Percentiles rank a stretch among this genome's conserved stretches.
Evolutionary conservation across 2,329 filamentous ascomycete species (phyloP).

Genomic region (Didymella lethalis): DNA sequence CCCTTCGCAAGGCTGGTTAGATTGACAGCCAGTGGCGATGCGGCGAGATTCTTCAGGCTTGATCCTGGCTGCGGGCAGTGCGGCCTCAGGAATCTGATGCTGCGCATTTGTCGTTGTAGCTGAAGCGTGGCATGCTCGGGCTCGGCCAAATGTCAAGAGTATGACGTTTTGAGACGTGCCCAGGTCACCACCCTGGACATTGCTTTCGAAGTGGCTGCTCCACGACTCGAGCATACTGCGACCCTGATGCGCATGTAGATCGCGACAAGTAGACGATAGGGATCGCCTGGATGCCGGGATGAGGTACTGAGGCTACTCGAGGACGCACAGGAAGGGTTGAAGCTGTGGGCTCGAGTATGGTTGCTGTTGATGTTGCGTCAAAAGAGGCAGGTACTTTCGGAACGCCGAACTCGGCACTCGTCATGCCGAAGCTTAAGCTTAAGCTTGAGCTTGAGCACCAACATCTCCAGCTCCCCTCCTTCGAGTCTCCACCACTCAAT

Average conservation of each 20-base stretch:
- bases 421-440: constrained; percentile 18
- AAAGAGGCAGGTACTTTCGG: constrained; percentile 8
- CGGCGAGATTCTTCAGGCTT: constrained; percentile 1
- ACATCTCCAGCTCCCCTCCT: constrained; percentile 18
- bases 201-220: background rate
- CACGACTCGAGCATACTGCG: background rate
- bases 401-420: constrained; percentile 16
- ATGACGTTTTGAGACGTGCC: background rate
- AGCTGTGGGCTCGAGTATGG: background rate
- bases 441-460: constrained; percentile 15
- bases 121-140: background rate
- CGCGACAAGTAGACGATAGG: background rate
- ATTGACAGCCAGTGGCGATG: background rate
- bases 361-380: background rate
- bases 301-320: background rate
- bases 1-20: background rate
- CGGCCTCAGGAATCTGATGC: background rate
- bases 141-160: background rate
- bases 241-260: background rate
- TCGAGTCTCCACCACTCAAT: constrained; percentile 11
- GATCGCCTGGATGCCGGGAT: background rate
- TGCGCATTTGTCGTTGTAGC: background rate
- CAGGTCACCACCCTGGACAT: background rate
- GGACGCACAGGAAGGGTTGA: background rate
- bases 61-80: background rate